A percentile compares a stretch with the other conserved stretches of the same genome.
phyloP scores from a whole-genome alignment of 345 rosid species.

The Brassica rapa region DNA sequence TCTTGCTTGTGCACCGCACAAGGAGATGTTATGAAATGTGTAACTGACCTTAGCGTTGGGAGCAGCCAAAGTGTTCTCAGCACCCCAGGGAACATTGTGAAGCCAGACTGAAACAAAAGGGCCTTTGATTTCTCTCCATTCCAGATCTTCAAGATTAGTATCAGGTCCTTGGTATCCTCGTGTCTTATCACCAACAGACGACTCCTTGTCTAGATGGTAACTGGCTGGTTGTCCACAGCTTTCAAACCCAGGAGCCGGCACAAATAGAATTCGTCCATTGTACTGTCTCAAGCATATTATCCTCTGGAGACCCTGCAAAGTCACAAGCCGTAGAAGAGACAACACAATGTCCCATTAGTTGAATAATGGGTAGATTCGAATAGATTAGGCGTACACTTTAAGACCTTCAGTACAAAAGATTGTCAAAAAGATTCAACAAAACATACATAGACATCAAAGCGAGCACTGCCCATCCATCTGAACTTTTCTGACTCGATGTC shows the following conservation, averaged over 20 bases:
- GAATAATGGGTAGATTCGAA: not conserved
- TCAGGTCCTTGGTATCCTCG: constrained; percentile 71
- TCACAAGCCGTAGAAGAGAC: constrained; percentile 16
- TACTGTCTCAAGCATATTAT: constrained; percentile 67
- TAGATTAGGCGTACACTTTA: not conserved
- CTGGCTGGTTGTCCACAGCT: constrained; percentile 61
- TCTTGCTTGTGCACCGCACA: not conserved
- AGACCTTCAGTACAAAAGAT: not conserved
- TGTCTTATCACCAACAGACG: constrained; percentile 30
- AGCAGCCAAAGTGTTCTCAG: constrained; percentile 80
- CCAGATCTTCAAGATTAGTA: constrained; percentile 45
- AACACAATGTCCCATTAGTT: not conserved
- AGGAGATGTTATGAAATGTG: not conserved
- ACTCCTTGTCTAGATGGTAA: constrained; percentile 42
- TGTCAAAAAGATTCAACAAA: not conserved
- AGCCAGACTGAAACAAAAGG: constrained; percentile 97
- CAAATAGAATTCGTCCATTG: constrained; percentile 70
- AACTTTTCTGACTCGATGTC: constrained; percentile 94
- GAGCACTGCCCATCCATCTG: constrained; percentile 96
- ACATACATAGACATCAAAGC: constrained; percentile 83
- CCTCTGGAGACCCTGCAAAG: constrained; percentile 69
- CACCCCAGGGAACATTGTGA: constrained; percentile 97
- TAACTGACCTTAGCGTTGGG: constrained; percentile 81
- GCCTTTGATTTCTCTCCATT: constrained; percentile 83
- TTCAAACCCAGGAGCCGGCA: constrained; percentile 95